phyloP scores from a whole-genome alignment of 192 early-diverging fungal genomes.

The Gryganskiella cystojenkinii region DNA sequence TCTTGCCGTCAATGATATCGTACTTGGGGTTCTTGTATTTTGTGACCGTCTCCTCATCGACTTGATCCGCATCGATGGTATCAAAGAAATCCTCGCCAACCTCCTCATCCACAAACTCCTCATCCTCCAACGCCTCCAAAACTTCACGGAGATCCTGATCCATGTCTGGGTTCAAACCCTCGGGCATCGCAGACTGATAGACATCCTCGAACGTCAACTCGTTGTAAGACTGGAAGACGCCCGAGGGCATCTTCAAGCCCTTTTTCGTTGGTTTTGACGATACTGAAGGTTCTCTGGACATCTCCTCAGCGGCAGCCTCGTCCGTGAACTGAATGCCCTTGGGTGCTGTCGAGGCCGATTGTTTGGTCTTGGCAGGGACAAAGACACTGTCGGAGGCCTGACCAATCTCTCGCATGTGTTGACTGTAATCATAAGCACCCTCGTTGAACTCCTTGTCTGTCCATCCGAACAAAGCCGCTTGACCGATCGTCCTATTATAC shows the following conservation, averaged over 20 bases:
- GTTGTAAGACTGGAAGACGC: conserved; percentile 78
- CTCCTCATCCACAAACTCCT: conserved; percentile 84
- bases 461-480: conserved; percentile 90
- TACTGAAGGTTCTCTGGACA: conserved; percentile 12
- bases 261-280: conserved; percentile 38
- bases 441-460: conserved; percentile 80
- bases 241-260: conserved; percentile 70
- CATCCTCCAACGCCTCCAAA: conserved; percentile 94
- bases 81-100: conserved; percentile 88
- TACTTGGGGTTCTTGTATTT: conserved; percentile 48
- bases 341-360: conserved; percentile 44
- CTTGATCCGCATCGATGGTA: conserved; percentile 72
- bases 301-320: conserved; percentile 41
- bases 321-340: conserved; percentile 44
- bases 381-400: conserved; percentile 80
- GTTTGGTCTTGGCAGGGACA: conserved; percentile 74
- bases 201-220: conserved; percentile 79
- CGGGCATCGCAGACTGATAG: conserved; percentile 70
- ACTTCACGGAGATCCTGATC: conserved; percentile 87
- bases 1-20: conserved; percentile 8
- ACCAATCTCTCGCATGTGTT: conserved; percentile 91
- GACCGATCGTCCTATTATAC: conserved; percentile 57
- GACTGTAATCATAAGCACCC: conserved; percentile 92
- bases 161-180: conserved; percentile 77
- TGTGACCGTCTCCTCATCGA: neutral